Percentiles rank a stretch among this genome's conserved stretches.
Conservation (phyloP, 768 basidiomycete genomes). For the Russula sp. region DNA sequence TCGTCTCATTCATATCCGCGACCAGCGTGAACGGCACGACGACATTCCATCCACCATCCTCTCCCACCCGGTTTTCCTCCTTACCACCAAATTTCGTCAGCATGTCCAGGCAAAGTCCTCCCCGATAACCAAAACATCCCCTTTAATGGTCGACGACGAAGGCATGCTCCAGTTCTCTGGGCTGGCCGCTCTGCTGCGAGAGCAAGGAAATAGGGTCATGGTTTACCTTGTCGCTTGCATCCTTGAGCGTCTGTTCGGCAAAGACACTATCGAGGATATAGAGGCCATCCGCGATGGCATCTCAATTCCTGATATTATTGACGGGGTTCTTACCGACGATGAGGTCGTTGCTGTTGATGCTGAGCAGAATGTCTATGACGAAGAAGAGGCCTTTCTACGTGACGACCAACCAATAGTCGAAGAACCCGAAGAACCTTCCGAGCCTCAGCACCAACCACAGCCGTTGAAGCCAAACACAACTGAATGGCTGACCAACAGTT, state of each 20-base stretch:
- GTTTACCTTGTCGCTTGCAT: slow-evolving; percentile 89
- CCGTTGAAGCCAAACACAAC: slow-evolving; percentile 35
- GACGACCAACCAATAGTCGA: slow-evolving; percentile 22
- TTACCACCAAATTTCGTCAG: slow-evolving; percentile 76
- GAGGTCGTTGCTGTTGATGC: slow-evolving; percentile 30
- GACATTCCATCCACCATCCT: slow-evolving; percentile 67
- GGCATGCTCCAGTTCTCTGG: slow-evolving; percentile 66
- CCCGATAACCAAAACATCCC: slow-evolving; percentile 66
- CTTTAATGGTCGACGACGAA: slow-evolving; percentile 57
- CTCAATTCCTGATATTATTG: slow-evolving; percentile 61
- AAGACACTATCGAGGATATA: slow-evolving; percentile 74
- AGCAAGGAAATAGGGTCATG: slow-evolving; percentile 64
- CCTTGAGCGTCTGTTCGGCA: slow-evolving; percentile 80
- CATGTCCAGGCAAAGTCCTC: slow-evolving; percentile 79
- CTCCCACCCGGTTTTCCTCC: slow-evolving; percentile 71
- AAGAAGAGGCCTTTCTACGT: slow-evolving; percentile 25
- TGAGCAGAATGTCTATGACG: slow-evolving; percentile 28
- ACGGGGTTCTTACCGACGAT: slow-evolving; percentile 46
- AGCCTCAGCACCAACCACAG: slow-evolving; percentile 24
- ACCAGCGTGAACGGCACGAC: slow-evolving; percentile 73
- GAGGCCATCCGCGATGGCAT: slow-evolving; percentile 60
- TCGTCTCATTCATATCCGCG: slow-evolving; percentile 85
- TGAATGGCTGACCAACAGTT: slow-evolving; percentile 38
- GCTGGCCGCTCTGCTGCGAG: slow-evolving; percentile 58
- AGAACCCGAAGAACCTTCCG: slow-evolving; percentile 19